Base-by-base conservation (phyloP, 306 rosid genomes). In the Vicia sativa region DNA sequence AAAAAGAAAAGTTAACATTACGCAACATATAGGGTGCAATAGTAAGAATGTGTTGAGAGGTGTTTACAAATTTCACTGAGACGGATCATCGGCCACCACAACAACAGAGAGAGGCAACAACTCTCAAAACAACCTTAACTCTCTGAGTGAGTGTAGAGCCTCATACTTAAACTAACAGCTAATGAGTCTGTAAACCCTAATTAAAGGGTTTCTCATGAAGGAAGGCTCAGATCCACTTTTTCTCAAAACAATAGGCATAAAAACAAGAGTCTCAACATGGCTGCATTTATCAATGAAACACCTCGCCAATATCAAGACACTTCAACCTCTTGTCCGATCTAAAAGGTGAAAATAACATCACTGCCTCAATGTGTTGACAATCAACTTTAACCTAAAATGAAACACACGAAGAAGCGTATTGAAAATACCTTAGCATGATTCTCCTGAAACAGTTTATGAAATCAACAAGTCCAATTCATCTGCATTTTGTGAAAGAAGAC, bases 151-250 rank as follows among this genome's bases (percentile, higher is more conserved):
- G 78, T 7, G 44, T 34, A 34, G 6, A 67, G 68, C 74, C 74
- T 57, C 79, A 58, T 57, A 74, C 69, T 67, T 67, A 67, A 74
- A 74, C 74, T 67, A 74, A 74, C 23, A 18, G 44, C 4, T 12
- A 46, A 46, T n/a, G 52, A 72, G 44, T 60, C 3, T 49, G 11
- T 6, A 57, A 57, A 57, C 63, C 43, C 25, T 26, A 8, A 12
- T n/a, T 2, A 6, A 18, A 28, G 21, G 62, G 41, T n/a, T 56
- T n/a, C 39, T 6, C 38, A 34, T 1, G 13, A 9, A 1, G 28
- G 0, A 29, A 74, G 68, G 68, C 79, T 67, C 79, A 74, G 55
- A 67, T 74, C 57, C 53, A 29, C 2, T 66, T 66, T 65, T 53
- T 49, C 54, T 14, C 46, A n/a, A 58, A 59, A 23, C 63, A 62